Evolutionary conservation across 805 yeast genomes (phyloP).

Genomic region (Priceomyces haplophilus): DNA sequence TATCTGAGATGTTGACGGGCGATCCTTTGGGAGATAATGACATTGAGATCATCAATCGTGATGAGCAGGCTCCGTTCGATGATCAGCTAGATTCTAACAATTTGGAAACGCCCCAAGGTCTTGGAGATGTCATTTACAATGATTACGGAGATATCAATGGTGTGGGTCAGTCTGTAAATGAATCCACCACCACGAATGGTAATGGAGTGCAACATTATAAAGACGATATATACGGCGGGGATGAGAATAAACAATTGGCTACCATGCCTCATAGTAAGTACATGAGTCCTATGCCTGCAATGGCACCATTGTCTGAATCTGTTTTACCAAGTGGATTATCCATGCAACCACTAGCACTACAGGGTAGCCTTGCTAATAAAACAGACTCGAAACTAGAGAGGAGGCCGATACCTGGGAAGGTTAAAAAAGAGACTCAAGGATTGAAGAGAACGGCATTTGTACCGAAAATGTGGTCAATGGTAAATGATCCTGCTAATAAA

Average conservation of each 20-base stretch:
- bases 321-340: slow-evolving; percentile 23
- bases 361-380: background rate
- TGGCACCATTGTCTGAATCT: slow-evolving; percentile 29
- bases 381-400: slow-evolving; percentile 2
- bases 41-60: slow-evolving; percentile 21
- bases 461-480: slow-evolving; percentile 92
- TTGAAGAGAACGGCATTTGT: slow-evolving; percentile 88
- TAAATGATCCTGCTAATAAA: slow-evolving; percentile 70
- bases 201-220: background rate
- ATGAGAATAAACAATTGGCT: slow-evolving; percentile 9
- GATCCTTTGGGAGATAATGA: slow-evolving; percentile 16
- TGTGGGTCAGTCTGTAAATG: background rate
- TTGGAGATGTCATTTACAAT: slow-evolving; percentile 8
- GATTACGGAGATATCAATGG: slow-evolving; percentile 3
- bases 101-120: slow-evolving; percentile 8
- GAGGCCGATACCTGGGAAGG: slow-evolving; percentile 13
- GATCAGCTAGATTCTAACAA: slow-evolving; percentile 5
- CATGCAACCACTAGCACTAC: slow-evolving; percentile 16
- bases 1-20: slow-evolving; percentile 11
- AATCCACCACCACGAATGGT: background rate
- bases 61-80: slow-evolving; percentile 11
- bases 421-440: slow-evolving; percentile 29
- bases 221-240: slow-evolving; percentile 1
- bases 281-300: slow-evolving; percentile 21
- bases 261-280: slow-evolving; percentile 11